Evolutionary conservation across 257 asterid species (phyloP), one percentile per base, ranked within the genome.

Genomic region (Solanum medicagineum): DNA sequence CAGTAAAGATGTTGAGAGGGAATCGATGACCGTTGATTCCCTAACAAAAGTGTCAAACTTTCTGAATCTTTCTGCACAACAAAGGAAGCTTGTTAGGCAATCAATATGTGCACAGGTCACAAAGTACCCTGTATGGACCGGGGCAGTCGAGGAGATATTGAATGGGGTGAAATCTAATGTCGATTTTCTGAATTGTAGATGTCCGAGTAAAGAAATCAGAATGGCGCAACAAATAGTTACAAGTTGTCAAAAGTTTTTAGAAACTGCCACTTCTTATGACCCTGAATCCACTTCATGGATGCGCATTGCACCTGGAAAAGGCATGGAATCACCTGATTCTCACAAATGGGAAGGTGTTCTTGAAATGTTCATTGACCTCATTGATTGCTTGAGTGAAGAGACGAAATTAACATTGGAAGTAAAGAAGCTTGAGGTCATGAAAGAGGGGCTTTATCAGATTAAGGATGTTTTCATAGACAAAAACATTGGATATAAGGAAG

Each of bases 241-340:
- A 36, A 84, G 88, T 20, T 96, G 92, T 86, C 83, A 91, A 20
- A 90, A 90, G 90, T 88, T 89, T 79, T 93, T 94, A 19, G 91
- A 89, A 51, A 88, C 90, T 71, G 90, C 95, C 2, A 69, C 75
- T 45, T 90, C 94, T 4, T 89, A 92, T 85, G 95, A 95, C 45
- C 93, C 91, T 0, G 97, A 95, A 57, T 81, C 92, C 29, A 90
- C 92, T 89, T 96, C 99, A 5, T 96, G 99, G 99, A 95, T 96
- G 99, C 94, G 94, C 65, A 88, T 93, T 68, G 68, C 85, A 16
- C 97, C 98, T n/a, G 77, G 88, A 20, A 94, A 92, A 88, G 81
- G 81, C 10, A 7, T 45, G 57, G 81, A 73, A 17, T 73, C 57
- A 45, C 59, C 57, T 24, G 57, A 13, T 74, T 45, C 59, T 45